A percentile compares a stretch with the other conserved stretches of the same genome.
These are phyloP conservation scores for Opeltia flavorubescens DNA, from an alignment of 495 filamentous ascomycete species.

Conservation along the genomic window DNA sequence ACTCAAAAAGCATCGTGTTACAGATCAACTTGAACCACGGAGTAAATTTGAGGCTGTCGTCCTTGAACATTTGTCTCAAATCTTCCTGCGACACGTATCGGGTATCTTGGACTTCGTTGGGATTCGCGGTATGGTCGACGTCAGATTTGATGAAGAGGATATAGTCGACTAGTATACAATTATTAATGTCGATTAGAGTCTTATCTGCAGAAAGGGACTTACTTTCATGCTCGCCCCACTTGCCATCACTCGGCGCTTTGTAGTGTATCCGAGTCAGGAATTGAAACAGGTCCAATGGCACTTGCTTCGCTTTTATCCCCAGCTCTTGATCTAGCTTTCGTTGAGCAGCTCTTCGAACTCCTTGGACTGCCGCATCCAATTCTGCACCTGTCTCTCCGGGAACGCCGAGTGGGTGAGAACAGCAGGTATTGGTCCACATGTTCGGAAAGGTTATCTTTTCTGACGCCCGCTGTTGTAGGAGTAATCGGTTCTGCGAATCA, in stretches of 20 bases:
- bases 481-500: conserved; percentile 70
- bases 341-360: conserved; percentile 81
- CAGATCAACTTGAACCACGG: conserved; percentile 99
- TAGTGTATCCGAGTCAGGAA: conserved; percentile 98
- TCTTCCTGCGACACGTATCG: conserved; percentile 72
- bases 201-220: conserved; percentile 20
- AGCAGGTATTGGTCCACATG: conserved; percentile 99
- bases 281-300: conserved; percentile 80
- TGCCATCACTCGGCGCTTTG: conserved; percentile 89
- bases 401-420: conserved; percentile 88
- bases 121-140: conserved; percentile 65
- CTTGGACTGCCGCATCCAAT: conserved; percentile 62
- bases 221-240: conserved; percentile 99
- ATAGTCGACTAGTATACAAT: conserved; percentile 63
- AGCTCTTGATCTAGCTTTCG: conserved; percentile 90
- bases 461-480: conserved; percentile 86
- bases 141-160: conserved; percentile 96
- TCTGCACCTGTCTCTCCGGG: conserved; percentile 81
- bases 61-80: conserved; percentile 71
- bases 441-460: conserved; percentile 99
- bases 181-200: conserved; percentile 5
- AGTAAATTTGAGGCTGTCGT: conserved; percentile 71
- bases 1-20: conserved; percentile 92
- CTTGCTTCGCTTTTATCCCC: conserved; percentile 78
- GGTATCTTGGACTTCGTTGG: conserved; percentile 77